Base-by-base conservation (phyloP, 2,329 filamentous ascomycete species). In the Aspergillus phoenicis region DNA sequence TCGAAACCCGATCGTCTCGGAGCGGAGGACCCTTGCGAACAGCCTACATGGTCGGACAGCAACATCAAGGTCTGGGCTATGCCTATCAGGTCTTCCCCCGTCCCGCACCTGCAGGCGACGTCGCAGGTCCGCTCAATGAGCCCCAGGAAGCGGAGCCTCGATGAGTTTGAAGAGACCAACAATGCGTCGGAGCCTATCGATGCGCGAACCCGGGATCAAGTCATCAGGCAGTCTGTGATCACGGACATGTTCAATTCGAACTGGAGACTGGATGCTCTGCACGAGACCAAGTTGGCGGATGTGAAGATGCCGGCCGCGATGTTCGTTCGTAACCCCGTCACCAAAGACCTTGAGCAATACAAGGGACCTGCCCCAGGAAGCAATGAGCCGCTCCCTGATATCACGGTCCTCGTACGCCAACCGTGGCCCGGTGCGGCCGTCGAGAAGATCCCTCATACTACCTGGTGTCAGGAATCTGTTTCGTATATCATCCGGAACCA, bases 41-140 rank as follows among this genome's bases (percentile, higher is more conserved):
- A 80, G 30, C 91, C 93, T 0, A 87, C 91, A 53, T 96, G 87
- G 84, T 76, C 85, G 60, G 94, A 98, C 73, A 82, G 86, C 10
- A 87, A 89, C 64, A 86, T 97, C 59, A 87, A 88, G 60, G 90
- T 97, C 1, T 98, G 94, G 94, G 89, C 91, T 49, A 82, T 98
- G 70, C 85, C 90, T 0, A 76, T 91, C 41, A 72, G 53, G 54
- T 65, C 62, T 7, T 62, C 52, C 7, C 59, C 66, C 2, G 48
- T 61, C 13, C 58, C 48, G 20, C 61, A 51, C 6, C 64, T 73
- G 26, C 70, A 63, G 39, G 67, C 67, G n/a, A 69, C 76, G 15
- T 68, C 73, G 17, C 62, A 57, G 11, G 59, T 64, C 7, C 59
- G 56, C 48, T 63, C 70, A 5, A 69, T 70, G 28, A 77, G 74